A percentile compares a stretch with the other conserved stretches of the same genome.
Conservation (phyloP, 306 rosid genomes). For the Astragalus glycyphyllos region DNA sequence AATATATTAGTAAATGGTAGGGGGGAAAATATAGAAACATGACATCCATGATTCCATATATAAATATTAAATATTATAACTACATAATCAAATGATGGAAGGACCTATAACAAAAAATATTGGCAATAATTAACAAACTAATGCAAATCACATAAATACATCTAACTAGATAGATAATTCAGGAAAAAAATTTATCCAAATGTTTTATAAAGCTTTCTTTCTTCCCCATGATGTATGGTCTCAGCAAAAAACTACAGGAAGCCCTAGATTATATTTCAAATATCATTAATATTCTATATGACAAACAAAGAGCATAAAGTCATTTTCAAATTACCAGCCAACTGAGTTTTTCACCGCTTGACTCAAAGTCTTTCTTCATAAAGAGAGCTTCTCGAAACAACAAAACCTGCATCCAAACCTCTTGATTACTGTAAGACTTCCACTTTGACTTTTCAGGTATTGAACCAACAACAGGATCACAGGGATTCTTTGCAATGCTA, state of each 20-base stretch:
- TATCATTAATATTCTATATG: slow-evolving; percentile 9
- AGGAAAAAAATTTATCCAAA: slow-evolving; percentile 1
- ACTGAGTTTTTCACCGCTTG: slow-evolving; percentile 50
- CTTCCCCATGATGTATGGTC: background rate
- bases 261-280: background rate
- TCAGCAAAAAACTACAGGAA: slow-evolving; percentile 23
- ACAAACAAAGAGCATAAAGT: slow-evolving; percentile 1
- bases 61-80: slow-evolving; percentile 8
- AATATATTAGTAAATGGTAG: background rate
- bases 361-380: slow-evolving; percentile 50
- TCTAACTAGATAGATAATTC: background rate
- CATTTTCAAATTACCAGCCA: slow-evolving; percentile 64
- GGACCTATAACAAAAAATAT: background rate
- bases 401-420: slow-evolving; percentile 79
- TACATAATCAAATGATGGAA: slow-evolving; percentile 13
- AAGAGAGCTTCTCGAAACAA: slow-evolving; percentile 67
- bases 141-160: background rate
- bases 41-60: slow-evolving; percentile 1
- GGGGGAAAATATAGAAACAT: background rate
- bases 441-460: slow-evolving; percentile 75
- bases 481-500: slow-evolving; percentile 65
- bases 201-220: background rate
- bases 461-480: slow-evolving; percentile 64
- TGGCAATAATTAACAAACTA: slow-evolving; percentile 15
- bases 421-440: slow-evolving; percentile 59